phyloP scores from a whole-genome alignment of 2,329 filamentous ascomycete species.

The Thelonectria discophora region DNA sequence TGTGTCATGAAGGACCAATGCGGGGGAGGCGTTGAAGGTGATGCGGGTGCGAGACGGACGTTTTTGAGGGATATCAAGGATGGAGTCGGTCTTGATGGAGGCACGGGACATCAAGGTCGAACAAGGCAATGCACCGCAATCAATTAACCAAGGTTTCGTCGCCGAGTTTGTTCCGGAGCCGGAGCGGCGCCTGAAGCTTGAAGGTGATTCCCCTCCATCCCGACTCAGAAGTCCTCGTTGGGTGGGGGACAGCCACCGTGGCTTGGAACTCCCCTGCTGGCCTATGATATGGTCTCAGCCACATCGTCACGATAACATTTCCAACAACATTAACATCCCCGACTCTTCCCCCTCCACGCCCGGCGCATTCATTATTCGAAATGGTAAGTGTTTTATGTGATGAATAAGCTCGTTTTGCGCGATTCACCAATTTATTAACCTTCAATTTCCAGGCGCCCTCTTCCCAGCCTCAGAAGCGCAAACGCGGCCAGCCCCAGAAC shows the following conservation, averaged over 20 bases:
- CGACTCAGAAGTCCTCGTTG: not conserved
- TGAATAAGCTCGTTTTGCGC: not conserved
- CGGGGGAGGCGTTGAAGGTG: slow-evolving; percentile 14
- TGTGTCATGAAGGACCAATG: slow-evolving; percentile 14
- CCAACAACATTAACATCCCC: slow-evolving; percentile 2
- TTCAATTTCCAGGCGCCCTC: slow-evolving; percentile 36
- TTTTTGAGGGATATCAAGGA: slow-evolving; percentile 11
- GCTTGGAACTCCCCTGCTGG: slow-evolving; percentile 10
- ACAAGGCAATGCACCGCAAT: not conserved
- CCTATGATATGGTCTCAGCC: slow-evolving; percentile 16
- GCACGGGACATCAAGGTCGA: not conserved
- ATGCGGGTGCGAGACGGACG: not conserved
- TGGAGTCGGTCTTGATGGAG: not conserved
- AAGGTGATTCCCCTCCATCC: slow-evolving; percentile 17
- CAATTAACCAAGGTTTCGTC: not conserved
- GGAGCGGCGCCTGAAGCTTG: not conserved
- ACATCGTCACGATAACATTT: slow-evolving; percentile 12
- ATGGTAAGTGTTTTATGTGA: slow-evolving; percentile 7
- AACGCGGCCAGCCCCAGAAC: slow-evolving; percentile 54
- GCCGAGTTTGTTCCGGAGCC: not conserved
- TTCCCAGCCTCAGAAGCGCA: slow-evolving; percentile 50
- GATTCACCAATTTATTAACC: not conserved
- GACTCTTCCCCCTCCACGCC: not conserved
- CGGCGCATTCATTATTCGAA: slow-evolving; percentile 7
- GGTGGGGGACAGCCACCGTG: slow-evolving; percentile 22